Conservation (phyloP, 2,329 filamentous ascomycete genomes). For the Fusarium stilboides region DNA sequence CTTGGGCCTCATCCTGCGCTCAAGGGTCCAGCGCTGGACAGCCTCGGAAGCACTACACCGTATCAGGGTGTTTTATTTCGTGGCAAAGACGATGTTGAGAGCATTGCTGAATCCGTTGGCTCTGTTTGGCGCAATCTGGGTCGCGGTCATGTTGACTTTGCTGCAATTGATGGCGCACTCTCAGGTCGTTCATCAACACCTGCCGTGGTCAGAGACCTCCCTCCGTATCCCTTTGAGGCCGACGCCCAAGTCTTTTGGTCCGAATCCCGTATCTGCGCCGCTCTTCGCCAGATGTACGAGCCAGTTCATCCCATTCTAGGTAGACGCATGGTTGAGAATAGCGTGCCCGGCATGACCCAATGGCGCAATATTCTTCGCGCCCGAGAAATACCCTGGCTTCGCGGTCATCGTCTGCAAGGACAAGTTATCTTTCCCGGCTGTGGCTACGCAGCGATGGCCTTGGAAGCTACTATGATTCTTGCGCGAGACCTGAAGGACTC, state of each 20-base stretch:
- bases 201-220: not conserved
- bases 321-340: not conserved
- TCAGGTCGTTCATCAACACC: not conserved
- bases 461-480: conserved; percentile 8
- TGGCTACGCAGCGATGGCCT: conserved; percentile 22
- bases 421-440: conserved; percentile 26
- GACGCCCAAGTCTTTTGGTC: conserved; percentile 12
- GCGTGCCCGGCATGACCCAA: conserved; percentile 6
- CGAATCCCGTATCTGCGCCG: not conserved
- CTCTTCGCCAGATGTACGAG: conserved; percentile 4
- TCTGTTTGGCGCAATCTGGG: conserved; percentile 13
- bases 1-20: too few species aligned
- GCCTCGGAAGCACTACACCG: too few species aligned
- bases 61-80: too few species aligned
- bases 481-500: conserved; percentile 6
- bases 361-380: conserved; percentile 20
- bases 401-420: conserved; percentile 21
- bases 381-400: conserved; percentile 15
- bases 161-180: not conserved
- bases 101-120: not conserved
- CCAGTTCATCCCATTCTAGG: conserved; percentile 9
- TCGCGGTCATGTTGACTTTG: conserved; percentile 8
- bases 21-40: too few species aligned
- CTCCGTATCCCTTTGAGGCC: conserved; percentile 9
- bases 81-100: not conserved